phyloP scores from a whole-genome alignment of 495 filamentous ascomycete genomes.

The Tuber umbilicatum region DNA sequence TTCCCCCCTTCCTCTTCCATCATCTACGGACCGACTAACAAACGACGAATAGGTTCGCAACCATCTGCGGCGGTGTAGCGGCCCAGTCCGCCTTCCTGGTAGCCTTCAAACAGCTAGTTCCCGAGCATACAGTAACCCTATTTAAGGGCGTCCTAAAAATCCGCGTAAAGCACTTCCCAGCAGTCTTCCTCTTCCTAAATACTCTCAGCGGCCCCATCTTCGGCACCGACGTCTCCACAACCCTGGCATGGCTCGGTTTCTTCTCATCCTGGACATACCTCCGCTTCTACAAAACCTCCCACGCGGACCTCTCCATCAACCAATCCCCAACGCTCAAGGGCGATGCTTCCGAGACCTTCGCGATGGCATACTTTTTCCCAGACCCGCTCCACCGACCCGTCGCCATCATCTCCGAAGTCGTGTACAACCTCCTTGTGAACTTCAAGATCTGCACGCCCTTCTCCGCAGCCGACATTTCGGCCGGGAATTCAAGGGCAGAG shows the following conservation, averaged over 20 bases:
- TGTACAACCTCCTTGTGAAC: slow-evolving; percentile 68
- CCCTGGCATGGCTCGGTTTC: slow-evolving; percentile 76
- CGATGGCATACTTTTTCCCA: slow-evolving; percentile 78
- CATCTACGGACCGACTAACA: slow-evolving; percentile 22
- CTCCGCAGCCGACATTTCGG: slow-evolving; percentile 73
- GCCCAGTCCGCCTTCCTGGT: slow-evolving; percentile 92
- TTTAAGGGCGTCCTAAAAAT: slow-evolving; percentile 80
- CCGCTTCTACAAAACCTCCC: slow-evolving; percentile 77
- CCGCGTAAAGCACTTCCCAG: slow-evolving; percentile 88
- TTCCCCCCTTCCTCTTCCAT: background rate
- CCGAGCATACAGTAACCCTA: slow-evolving; percentile 93
- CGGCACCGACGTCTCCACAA: slow-evolving; percentile 74
- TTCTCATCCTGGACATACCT: slow-evolving; percentile 91
- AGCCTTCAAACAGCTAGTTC: slow-evolving; percentile 95
- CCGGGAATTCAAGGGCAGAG: slow-evolving; percentile 61
- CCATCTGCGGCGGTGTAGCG: slow-evolving; percentile 80
- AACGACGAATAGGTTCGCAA: slow-evolving; percentile 53
- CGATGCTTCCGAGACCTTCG: slow-evolving; percentile 89
- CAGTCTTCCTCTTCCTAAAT: slow-evolving; percentile 75
- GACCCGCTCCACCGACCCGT: slow-evolving; percentile 74
- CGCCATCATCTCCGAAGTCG: slow-evolving; percentile 60
- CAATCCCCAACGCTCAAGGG: slow-evolving; percentile 63
- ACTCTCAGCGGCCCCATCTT: slow-evolving; percentile 70
- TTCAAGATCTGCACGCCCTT: slow-evolving; percentile 77
- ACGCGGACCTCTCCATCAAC: slow-evolving; percentile 56